phyloP scores from a whole-genome alignment of 2,329 filamentous ascomycete species.

The Tolypocladium album region DNA sequence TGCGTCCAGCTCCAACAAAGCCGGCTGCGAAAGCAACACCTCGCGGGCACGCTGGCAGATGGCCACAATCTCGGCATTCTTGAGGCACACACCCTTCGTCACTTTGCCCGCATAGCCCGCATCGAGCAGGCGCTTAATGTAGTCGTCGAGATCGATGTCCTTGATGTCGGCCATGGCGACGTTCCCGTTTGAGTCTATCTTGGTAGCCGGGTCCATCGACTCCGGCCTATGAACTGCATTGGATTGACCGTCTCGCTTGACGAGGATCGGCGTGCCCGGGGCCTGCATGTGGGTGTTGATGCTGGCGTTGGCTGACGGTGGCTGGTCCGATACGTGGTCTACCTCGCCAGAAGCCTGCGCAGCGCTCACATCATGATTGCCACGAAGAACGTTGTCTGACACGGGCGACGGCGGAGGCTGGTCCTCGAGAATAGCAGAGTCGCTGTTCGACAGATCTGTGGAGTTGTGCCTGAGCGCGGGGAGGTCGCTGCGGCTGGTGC shows the following conservation, averaged over 20 bases:
- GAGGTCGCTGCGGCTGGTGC: constrained; percentile 33
- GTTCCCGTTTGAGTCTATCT: constrained; percentile 32
- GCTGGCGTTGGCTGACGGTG: constrained; percentile 56
- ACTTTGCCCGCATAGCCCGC: constrained; percentile 94
- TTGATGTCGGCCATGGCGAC: constrained; percentile 89
- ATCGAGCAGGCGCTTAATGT: constrained; percentile 88
- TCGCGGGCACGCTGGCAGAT: constrained; percentile 87
- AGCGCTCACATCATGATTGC: constrained; percentile 66
- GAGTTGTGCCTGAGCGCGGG: constrained; percentile 29
- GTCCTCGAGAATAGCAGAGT: constrained; percentile 37
- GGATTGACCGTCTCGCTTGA: constrained; percentile 64
- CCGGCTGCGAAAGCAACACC: constrained; percentile 82
- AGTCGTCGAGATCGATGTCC: constrained; percentile 89
- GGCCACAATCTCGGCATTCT: constrained; percentile 93
- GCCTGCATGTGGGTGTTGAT: constrained; percentile 49
- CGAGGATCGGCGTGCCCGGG: constrained; percentile 80
- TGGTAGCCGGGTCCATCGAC: constrained; percentile 30
- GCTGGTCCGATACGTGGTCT: constrained; percentile 85
- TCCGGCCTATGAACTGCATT: constrained; percentile 47
- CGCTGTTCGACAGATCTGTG: constrained; percentile 26
- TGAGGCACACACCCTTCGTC: constrained; percentile 92
- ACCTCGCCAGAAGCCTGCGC: constrained; percentile 85
- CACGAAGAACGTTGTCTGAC: constrained; percentile 61
- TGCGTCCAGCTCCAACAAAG: constrained; percentile 80
- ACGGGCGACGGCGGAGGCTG: constrained; percentile 77